Base-by-base conservation (phyloP, 768 basidiomycete species). In the Tylopilus sp. region DNA sequence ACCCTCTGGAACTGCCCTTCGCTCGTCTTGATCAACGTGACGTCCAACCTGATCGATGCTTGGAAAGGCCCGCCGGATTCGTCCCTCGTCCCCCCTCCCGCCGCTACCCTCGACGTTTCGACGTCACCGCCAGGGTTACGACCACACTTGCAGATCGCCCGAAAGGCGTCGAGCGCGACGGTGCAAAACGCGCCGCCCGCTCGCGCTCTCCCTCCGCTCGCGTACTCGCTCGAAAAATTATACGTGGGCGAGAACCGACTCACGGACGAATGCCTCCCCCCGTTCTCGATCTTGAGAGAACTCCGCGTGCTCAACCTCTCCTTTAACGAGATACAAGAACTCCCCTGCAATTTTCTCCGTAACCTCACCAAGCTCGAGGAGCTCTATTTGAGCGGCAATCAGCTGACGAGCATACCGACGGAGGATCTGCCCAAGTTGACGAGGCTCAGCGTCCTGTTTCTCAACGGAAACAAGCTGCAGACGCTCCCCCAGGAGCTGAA, bases 321-420 rank as follows among this genome's bases (percentile, higher is more conserved):
- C 25, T 98, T 97, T 76, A 99, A 99, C 70, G 85, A 92, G 50
- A 87, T 99, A 40, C 87, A 87, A 69, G 91, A 95, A 62, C 78
- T 98, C 40, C 94, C 96, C 0, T 71, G 81, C 0, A 73, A 78
- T 28, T 94, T 92, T 62, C 83, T 98, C 62, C 76, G 79, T 56
- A 84, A 85, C 55, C 78, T 92, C 59, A 73, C 74, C 19, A 71
- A 78, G 36, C 76, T 99, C 11, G 83, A 92, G 69, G 89, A 95
- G 71, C 73, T 99, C 30, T 98, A 97, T 66, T 77, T 98, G 4
- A 92, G 91, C 60, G 96, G 96, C n/a, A 98, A 98, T 74, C 89
- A 90, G 70, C 73, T 99, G 60, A 88, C 90, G 9, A 87, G 82
- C 56, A 76, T 98, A 28, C 95, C 95, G 6, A 86, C 88, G 12